phyloP scores from a whole-genome alignment of 1,284 basidiomycete genomes.

The Wolfiporia cocos region DNA sequence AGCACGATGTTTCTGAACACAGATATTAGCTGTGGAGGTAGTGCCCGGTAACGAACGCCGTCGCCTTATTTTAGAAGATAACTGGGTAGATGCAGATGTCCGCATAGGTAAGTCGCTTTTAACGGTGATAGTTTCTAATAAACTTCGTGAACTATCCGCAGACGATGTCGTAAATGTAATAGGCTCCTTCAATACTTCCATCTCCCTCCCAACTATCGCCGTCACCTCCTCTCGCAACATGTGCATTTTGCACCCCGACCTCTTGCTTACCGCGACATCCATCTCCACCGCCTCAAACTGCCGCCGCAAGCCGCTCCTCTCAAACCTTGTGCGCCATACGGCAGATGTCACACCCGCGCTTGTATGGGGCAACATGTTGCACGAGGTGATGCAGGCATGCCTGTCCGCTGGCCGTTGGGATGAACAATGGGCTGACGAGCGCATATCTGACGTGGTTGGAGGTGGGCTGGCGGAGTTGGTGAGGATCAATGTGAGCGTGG shows the following conservation, averaged over 20 bases:
- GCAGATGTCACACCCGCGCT: constrained; percentile 59
- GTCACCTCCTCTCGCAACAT: constrained; percentile 55
- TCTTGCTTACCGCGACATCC: constrained; percentile 84
- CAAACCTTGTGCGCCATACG: constrained; percentile 50
- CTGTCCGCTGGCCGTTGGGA: constrained; percentile 59
- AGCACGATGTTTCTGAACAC: not conserved
- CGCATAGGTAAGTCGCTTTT: constrained; percentile 37
- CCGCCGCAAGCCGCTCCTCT: constrained; percentile 75
- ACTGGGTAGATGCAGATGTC: constrained; percentile 59
- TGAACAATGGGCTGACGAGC: constrained; percentile 44
- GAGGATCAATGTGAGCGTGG: constrained; percentile 51
- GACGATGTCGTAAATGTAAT: constrained; percentile 80
- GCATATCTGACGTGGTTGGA: constrained; percentile 49
- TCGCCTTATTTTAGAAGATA: constrained; percentile 51
- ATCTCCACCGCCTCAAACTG: constrained; percentile 82
- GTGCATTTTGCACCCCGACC: constrained; percentile 84
- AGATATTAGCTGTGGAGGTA: constrained; percentile 34
- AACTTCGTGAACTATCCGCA: constrained; percentile 20
- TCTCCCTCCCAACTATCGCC: constrained; percentile 34
- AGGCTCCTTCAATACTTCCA: constrained; percentile 38
- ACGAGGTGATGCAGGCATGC: constrained; percentile 83
- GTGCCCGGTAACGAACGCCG: constrained; percentile 30
- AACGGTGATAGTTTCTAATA: not conserved
- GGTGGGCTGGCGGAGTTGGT: constrained; percentile 55
- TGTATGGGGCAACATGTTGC: constrained; percentile 87